These are phyloP conservation scores for Pythium aristosporum DNA, from an alignment of 352 stramenopile species.

Conservation along the genomic window DNA sequence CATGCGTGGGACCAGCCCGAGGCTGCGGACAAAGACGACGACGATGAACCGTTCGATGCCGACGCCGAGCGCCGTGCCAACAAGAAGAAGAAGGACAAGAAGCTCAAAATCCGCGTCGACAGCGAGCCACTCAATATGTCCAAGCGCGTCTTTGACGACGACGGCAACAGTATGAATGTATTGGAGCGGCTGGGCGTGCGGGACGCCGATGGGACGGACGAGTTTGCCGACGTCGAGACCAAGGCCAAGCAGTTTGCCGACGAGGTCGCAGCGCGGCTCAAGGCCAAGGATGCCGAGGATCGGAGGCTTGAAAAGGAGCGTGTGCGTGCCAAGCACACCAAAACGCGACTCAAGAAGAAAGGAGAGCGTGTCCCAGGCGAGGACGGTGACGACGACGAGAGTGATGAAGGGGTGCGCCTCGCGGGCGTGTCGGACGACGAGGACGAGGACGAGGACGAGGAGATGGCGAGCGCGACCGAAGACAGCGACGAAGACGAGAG, in stretches of 20 bases:
- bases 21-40: constrained; percentile 42
- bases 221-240: constrained; percentile 67
- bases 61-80: constrained; percentile 59
- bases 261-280: constrained; percentile 63
- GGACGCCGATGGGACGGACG: constrained; percentile 28
- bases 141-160: constrained; percentile 95
- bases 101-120: constrained; percentile 78
- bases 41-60: constrained; percentile 18
- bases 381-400: constrained; percentile 30
- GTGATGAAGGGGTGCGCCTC: constrained; percentile 25
- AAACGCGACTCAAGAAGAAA: constrained; percentile 86
- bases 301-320: constrained; percentile 82
- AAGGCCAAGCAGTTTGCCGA: constrained; percentile 63
- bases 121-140: constrained; percentile 58
- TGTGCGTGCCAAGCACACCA: constrained; percentile 87
- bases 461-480: constrained; percentile 38
- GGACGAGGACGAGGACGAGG: constrained; percentile 30
- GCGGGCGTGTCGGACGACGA: constrained; percentile 26
- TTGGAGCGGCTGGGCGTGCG: constrained; percentile 60
- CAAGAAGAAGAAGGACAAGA: constrained; percentile 88
- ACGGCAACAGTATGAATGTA: constrained; percentile 81
- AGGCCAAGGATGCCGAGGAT: constrained; percentile 81
- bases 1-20: constrained; percentile 82
- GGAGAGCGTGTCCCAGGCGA: constrained; percentile 41
- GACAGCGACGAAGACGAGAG: constrained; percentile 17